Conservation (phyloP, 768 basidiomycete species). For the Paxillus rubicundulus region DNA sequence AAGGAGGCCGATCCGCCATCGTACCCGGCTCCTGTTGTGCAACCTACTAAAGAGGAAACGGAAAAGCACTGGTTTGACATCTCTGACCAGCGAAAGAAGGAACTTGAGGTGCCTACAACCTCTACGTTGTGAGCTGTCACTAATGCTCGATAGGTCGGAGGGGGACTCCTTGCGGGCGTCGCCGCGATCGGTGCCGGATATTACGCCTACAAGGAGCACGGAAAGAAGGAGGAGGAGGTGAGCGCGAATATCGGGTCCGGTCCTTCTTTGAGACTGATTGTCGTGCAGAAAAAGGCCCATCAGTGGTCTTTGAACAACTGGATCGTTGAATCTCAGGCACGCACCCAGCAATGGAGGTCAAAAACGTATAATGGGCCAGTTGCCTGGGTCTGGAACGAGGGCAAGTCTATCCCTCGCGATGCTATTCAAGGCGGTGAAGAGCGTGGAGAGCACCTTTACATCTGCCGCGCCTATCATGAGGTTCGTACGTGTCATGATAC, state of each 20-base stretch:
- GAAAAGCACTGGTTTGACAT: constrained; percentile 56
- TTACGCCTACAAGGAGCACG: constrained; percentile 52
- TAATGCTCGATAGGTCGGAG: constrained; percentile 50
- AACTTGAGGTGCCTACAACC: constrained; percentile 46
- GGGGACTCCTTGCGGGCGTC: constrained; percentile 56
- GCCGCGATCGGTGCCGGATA: constrained; percentile 51
- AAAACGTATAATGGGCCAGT: constrained; percentile 46
- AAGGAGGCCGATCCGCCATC: constrained; percentile 23
- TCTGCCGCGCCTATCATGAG: constrained; percentile 58
- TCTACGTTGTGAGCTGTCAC: neutral
- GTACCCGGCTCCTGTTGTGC: constrained; percentile 14
- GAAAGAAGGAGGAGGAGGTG: constrained; percentile 58
- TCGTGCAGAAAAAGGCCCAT: constrained; percentile 45
- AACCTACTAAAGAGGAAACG: constrained; percentile 41
- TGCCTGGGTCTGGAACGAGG: constrained; percentile 62
- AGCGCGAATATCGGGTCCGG: neutral
- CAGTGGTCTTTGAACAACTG: constrained; percentile 53
- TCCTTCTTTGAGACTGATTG: neutral
- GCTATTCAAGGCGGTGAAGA: constrained; percentile 61
- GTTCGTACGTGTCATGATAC: constrained; percentile 32
- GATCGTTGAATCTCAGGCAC: constrained; percentile 54
- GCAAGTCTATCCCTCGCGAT: constrained; percentile 54
- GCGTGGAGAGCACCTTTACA: constrained; percentile 49
- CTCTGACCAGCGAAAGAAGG: constrained; percentile 54
- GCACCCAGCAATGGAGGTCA: constrained; percentile 47